phyloP scores from a whole-genome alignment of 169 alveolate species.

The Theileria parva region DNA sequence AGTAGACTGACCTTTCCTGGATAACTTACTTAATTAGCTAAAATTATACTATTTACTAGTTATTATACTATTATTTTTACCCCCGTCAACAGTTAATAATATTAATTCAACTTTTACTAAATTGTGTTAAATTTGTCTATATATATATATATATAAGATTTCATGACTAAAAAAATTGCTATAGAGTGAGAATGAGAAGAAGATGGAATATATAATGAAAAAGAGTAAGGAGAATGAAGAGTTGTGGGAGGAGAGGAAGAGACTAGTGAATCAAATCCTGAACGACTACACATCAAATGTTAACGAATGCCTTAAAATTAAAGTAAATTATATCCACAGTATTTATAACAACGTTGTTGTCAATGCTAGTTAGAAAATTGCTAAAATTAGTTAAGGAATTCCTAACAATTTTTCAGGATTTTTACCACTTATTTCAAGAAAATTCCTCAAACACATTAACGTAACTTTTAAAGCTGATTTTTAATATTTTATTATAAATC shows the following conservation, averaged over 20 bases:
- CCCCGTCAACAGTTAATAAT: background rate
- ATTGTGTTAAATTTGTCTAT: too few relatives aligned
- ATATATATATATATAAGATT: too few relatives aligned
- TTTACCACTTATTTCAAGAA: background rate
- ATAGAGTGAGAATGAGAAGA: conserved; percentile 32
- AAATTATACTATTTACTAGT: too few relatives aligned
- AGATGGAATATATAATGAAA: conserved; percentile 12
- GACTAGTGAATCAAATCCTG: conserved; percentile 37
- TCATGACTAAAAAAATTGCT: background rate
- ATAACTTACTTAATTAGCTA: too few relatives aligned
- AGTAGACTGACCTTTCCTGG: too few relatives aligned
- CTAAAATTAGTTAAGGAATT: background rate
- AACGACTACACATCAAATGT: conserved; percentile 57
- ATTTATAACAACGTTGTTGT: background rate
- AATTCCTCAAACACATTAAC: background rate
- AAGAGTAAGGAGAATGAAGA: conserved; percentile 5
- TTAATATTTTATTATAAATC: background rate
- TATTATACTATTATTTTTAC: background rate
- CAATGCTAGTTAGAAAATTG: too few relatives aligned
- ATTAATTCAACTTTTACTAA: too few relatives aligned
- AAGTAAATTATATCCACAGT: background rate
- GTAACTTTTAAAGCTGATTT: background rate
- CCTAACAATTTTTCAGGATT: conserved; percentile 2
- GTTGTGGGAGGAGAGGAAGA: conserved; percentile 50
- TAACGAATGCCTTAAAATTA: conserved; percentile 23